A percentile compares a stretch with the other conserved stretches of the same genome.
Conservation (phyloP, 179 eudicot species). For the Heliamphora pulchella region DNA sequence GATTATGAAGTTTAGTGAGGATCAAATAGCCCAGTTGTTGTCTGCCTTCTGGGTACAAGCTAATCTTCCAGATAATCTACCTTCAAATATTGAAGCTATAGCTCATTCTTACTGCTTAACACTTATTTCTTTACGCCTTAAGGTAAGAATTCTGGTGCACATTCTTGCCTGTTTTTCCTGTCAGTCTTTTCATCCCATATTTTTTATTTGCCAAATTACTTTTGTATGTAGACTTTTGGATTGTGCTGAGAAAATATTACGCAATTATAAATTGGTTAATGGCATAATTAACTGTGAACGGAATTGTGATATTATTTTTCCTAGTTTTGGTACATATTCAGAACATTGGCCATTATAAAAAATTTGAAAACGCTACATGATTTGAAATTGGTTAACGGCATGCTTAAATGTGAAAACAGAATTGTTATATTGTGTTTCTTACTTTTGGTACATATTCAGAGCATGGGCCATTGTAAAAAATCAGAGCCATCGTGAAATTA, state of each 20-base stretch:
- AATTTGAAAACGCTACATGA: neutral
- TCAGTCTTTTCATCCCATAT: neutral
- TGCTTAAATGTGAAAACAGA: neutral
- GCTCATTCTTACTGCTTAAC: constrained; percentile 79
- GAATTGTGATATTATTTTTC: neutral
- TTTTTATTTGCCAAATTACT: neutral
- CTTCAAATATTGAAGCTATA: constrained; percentile 81
- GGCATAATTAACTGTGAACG: neutral
- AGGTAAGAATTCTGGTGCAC: constrained; percentile 35
- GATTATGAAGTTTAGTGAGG: constrained; percentile 68
- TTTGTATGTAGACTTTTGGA: neutral
- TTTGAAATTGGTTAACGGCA: neutral
- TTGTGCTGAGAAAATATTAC: neutral
- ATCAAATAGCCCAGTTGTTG: constrained; percentile 69
- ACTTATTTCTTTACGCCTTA: constrained; percentile 58
- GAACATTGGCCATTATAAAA: neutral
- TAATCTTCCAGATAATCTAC: constrained; percentile 72
- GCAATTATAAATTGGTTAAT: neutral
- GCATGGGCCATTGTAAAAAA: neutral
- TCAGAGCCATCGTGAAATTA: neutral
- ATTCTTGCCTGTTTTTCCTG: constrained; percentile 3
- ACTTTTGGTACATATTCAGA: neutral
- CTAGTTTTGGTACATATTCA: neutral
- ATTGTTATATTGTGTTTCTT: neutral
- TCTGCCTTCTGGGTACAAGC: constrained; percentile 89